These are phyloP conservation scores for Fragaria nilgerrensis DNA, from an alignment of 306 rosid genomes.

Conservation along the genomic window DNA sequence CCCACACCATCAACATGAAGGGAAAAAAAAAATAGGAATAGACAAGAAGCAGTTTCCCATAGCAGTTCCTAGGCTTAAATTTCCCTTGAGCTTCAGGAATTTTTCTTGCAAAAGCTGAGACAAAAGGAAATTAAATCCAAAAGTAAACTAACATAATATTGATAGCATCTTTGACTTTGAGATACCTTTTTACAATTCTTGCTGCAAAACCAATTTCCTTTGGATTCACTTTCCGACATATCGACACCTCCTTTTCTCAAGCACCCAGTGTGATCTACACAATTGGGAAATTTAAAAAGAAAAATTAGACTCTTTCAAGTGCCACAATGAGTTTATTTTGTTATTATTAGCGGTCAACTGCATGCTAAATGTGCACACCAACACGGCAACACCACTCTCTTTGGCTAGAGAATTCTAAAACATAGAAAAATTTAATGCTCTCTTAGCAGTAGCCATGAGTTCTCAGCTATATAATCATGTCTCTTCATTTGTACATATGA, in stretches of 20 bases:
- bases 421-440: background rate
- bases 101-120: background rate
- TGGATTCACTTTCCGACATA: conserved; percentile 27
- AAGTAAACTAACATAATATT: background rate
- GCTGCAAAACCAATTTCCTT: conserved; percentile 60
- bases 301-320: conserved; percentile 4
- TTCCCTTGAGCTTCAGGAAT: background rate
- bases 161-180: conserved; percentile 14
- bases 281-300: conserved; percentile 13
- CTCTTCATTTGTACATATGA: background rate
- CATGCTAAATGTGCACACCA: background rate
- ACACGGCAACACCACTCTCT: background rate
- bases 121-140: background rate
- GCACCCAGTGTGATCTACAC: conserved; percentile 74
- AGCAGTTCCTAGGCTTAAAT: no score
- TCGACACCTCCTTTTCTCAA: conserved; percentile 27
- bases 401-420: background rate
- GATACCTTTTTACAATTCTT: conserved; percentile 61
- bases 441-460: background rate
- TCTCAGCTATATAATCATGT: background rate
- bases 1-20: background rate
- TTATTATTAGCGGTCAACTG: no score
- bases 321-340: background rate
- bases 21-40: background rate
- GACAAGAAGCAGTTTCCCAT: background rate